Base-by-base conservation (phyloP, 768 basidiomycete species). In the Leucocoprinus leucothites region DNA sequence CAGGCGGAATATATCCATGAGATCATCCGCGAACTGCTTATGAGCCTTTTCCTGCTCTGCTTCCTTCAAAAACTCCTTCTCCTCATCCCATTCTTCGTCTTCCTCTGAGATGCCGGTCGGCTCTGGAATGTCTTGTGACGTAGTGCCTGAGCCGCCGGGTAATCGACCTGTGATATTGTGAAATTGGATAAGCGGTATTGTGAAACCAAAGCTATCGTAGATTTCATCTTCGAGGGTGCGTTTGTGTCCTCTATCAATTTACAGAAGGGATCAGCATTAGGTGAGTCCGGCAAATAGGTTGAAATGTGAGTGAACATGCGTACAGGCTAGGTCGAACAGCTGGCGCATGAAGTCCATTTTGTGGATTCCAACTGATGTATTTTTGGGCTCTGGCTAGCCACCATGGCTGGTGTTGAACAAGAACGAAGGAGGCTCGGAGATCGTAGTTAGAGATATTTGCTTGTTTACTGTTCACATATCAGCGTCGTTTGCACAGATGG, bases 371-470 rank as follows among this genome's bases (percentile, higher is more conserved):
- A 3, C 61, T 64, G 6, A 71, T 68, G 38, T 63, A 73, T 36
- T 65, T 68, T 13, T 56, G 62, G 2, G 68, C 61, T 22, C 63
- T 51, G 48, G 67, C 65, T 0, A 71, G 56, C 2, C 62, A 62
- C 8, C 71, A 72, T 1, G 71, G 64, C 1, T 67, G 58, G 2
- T 64, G 73, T 31, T 48, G 44, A 48, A 71, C 53, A 16, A 74
- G 65, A 13, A 70, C 64, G 19, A 74, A 69, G 6, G 72, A 69
- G 3, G 67, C 74, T 18, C 72, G 67, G 28, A 75, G 61, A 59
- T 75, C 72, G 25, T 68, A 66, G 42, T 62, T 64, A 3, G 60
- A 57, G 35, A 74, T 58, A 3, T 64, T 49, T 0, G 43, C 14
- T 5, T 60, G 60, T 47, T 61, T 65, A 47, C 69, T 71, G 50